Evolutionary conservation across 176 grass and related monocot genomes (phyloP).

Genomic region (Aegilops bicornis): DNA sequence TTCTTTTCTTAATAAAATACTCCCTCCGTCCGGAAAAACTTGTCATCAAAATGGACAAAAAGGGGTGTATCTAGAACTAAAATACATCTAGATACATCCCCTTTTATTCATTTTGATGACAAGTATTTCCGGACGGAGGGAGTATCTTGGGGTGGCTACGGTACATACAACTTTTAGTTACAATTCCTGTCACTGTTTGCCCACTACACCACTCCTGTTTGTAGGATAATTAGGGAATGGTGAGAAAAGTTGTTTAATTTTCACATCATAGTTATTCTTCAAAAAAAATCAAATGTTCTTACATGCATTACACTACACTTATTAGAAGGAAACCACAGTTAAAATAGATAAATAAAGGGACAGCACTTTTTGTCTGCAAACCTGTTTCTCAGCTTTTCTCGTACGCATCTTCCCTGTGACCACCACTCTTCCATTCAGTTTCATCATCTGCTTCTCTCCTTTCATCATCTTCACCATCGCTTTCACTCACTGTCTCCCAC

Average conservation of each 20-base stretch:
- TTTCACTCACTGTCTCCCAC: constrained; percentile 93
- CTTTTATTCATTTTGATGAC: too few species aligned
- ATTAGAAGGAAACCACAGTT: constrained; percentile 1
- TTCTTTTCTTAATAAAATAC: not conserved
- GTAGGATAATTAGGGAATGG: not conserved
- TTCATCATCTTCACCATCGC: constrained; percentile 67
- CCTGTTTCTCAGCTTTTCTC: constrained; percentile 61
- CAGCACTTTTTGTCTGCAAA: not conserved
- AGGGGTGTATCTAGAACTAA: too few species aligned
- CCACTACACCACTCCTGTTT: not conserved
- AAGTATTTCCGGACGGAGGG: too few species aligned
- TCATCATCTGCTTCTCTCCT: constrained; percentile 58
- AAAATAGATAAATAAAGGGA: not conserved
- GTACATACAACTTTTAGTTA: not conserved
- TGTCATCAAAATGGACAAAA: too few species aligned
- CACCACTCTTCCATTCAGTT: constrained; percentile 68
- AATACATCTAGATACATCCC: too few species aligned
- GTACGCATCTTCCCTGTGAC: constrained; percentile 53
- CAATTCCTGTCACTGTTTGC: not conserved
- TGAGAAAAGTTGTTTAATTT: constrained; percentile 1
- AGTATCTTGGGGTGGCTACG: not conserved
- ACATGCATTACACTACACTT: not conserved
- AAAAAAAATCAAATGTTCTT: not conserved
- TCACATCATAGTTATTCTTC: not conserved
- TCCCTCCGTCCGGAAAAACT: too few species aligned